Base-by-base conservation (phyloP, 257 asterid species). In the Fraxinus cuspidata region DNA sequence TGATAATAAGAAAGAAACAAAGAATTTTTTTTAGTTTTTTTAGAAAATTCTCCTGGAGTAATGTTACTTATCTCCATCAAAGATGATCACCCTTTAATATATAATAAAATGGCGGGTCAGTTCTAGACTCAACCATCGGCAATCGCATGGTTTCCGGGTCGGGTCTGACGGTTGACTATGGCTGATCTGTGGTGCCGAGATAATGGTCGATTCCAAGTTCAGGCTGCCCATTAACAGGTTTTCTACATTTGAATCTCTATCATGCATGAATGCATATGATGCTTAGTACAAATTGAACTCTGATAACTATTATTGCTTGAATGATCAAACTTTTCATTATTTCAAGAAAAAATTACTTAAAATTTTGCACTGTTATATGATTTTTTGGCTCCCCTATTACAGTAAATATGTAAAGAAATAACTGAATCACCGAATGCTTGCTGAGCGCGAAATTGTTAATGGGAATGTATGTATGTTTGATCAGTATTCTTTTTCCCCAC, bases 381-480 rank as follows among this genome's bases (percentile, higher is more conserved):
- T 70, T 70, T 19, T 35, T 75, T 6, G 70, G 69, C 25, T 74
- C 49, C n/a, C 34, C 12, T 66, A 77, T 70, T 85, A 81, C 90
- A 89, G 97, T 80, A 83, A 49, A 68, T 89, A 97, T 71, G 91
- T 84, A 79, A 75, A 82, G 85, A 85, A 78, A 28, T 87, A 82
- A 80, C 86, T 92, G 34, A 70, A 73, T 65, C 90, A 91, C 74
- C 75, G 66, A 69, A 92, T 92, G 96, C 92, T 92, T 1, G 97
- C 96, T 32, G 97, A 92, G 87, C 85, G 96, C 40, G 90, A 91
- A 83, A 85, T 88, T 77, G 77, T 79, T 2, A 69, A 85, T 6
- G 92, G 92, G 68, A 86, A 91, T 91, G 97, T 92, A 91, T 91
- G 97, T 92, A 80, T 15, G 32, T 27, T 13, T 4, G 2, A 31